Percentiles rank a stretch among this genome's conserved stretches.
phyloP scores from a whole-genome alignment of 1,284 basidiomycete species.

The Fomitopsis schrenkii region DNA sequence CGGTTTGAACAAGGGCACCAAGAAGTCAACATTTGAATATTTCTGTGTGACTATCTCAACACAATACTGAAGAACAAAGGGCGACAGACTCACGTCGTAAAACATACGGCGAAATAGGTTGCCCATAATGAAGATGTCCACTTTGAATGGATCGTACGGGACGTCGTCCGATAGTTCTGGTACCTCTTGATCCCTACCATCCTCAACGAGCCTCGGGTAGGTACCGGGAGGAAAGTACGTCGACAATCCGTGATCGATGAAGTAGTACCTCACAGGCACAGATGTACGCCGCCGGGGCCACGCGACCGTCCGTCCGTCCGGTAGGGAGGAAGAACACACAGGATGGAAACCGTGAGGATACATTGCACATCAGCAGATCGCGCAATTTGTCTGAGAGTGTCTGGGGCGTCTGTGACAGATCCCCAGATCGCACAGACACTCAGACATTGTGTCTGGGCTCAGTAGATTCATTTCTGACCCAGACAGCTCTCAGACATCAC shows the following conservation, averaged over 20 bases:
- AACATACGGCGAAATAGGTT: constrained; percentile 12
- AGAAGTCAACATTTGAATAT: constrained; percentile 18
- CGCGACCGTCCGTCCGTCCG: constrained; percentile 5
- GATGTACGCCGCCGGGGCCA: constrained; percentile 6
- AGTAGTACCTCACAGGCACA: constrained; percentile 19
- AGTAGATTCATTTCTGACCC: no score
- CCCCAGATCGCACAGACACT: no score
- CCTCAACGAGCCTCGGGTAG: constrained; percentile 4
- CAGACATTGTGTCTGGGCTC: no score
- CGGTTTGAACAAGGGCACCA: constrained; percentile 15
- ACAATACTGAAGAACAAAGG: neutral
- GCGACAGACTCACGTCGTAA: constrained; percentile 4
- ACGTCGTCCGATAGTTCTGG: constrained; percentile 21
- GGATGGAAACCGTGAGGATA: constrained; percentile 25
- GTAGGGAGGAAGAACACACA: neutral
- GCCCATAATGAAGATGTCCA: constrained; percentile 24
- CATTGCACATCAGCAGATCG: constrained; percentile 3
- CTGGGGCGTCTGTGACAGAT: no score
- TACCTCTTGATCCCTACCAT: constrained; percentile 20
- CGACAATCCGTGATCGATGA: constrained; percentile 24
- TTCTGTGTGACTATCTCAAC: constrained; percentile 7
- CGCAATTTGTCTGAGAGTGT: no score
- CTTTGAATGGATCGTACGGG: constrained; percentile 29
- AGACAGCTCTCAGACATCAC: no score
- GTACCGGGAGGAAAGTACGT: constrained; percentile 7